Percentiles rank a stretch among this genome's conserved stretches.
phyloP scores from a whole-genome alignment of 2,329 filamentous ascomycete genomes.

The Hymenoscyphus fructigenus region DNA sequence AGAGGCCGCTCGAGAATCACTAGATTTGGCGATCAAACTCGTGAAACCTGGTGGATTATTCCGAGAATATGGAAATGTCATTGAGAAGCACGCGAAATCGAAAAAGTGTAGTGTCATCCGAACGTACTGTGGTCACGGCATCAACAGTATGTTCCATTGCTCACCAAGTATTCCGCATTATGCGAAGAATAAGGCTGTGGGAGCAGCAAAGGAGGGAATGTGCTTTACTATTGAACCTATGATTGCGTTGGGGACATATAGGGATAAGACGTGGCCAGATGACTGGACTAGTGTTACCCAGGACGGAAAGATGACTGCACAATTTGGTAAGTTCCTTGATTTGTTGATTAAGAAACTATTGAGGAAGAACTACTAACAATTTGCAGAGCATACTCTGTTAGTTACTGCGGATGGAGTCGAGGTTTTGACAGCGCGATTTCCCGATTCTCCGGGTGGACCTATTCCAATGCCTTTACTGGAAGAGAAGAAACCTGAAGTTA shows the following conservation, averaged over 20 bases:
- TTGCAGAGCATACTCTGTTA: conserved; percentile 74
- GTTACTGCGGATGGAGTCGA: conserved; percentile 83
- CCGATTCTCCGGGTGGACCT: conserved; percentile 71
- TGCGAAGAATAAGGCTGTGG: conserved; percentile 96
- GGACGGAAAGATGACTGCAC: conserved; percentile 86
- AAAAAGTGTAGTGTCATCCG: conserved; percentile 86
- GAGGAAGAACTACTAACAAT: conserved; percentile 20
- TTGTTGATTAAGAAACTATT: not conserved
- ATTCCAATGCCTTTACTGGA: conserved; percentile 52
- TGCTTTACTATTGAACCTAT: conserved; percentile 99
- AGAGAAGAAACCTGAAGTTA: not conserved
- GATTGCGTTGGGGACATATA: conserved; percentile 89
- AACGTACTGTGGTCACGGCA: conserved; percentile 94
- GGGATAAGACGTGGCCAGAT: conserved; percentile 95
- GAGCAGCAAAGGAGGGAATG: conserved; percentile 92
- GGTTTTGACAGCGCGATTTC: conserved; percentile 65
- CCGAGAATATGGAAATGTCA: conserved; percentile 89
- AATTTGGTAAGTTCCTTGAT: conserved; percentile 68
- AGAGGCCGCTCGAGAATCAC: conserved; percentile 83
- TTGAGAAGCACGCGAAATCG: conserved; percentile 91
- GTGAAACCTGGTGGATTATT: conserved; percentile 93
- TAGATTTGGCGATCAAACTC: conserved; percentile 85
- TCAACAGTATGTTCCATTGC: conserved; percentile 91
- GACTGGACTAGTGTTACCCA: conserved; percentile 96
- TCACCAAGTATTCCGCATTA: conserved; percentile 96